Conservation (phyloP, 176 grass and related monocot species). For the Musa schizocarpa region DNA sequence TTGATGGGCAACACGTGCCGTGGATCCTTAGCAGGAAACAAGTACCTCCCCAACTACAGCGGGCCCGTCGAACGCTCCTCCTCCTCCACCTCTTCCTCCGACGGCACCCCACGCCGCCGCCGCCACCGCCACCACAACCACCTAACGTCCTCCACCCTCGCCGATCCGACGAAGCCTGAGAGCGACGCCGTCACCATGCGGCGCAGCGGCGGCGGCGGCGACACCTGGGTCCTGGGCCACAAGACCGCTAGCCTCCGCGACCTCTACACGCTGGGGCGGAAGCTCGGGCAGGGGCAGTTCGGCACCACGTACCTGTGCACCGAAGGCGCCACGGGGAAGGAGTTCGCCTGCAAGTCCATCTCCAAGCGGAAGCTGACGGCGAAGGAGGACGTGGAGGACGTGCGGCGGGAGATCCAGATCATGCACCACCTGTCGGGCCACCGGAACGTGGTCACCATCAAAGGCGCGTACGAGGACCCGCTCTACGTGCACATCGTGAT, state of each 20-base stretch:
- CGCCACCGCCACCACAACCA: background rate
- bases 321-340: slow-evolving; percentile 22
- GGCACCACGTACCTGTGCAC: slow-evolving; percentile 71
- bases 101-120: background rate
- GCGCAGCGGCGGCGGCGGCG: slow-evolving; percentile 20
- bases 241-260: slow-evolving; percentile 41
- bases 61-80: background rate
- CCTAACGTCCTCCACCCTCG: background rate
- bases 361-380: slow-evolving; percentile 56
- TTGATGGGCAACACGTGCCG: slow-evolving; percentile 56
- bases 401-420: slow-evolving; percentile 70
- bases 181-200: slow-evolving; percentile 27
- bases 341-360: slow-evolving; percentile 59
- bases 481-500: slow-evolving; percentile 34
- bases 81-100: slow-evolving; percentile 10
- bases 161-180: background rate
- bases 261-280: slow-evolving; percentile 44
- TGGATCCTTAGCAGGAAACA: slow-evolving; percentile 9
- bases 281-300: slow-evolving; percentile 75
- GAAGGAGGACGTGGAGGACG: slow-evolving; percentile 58
- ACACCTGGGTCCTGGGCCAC: slow-evolving; percentile 41
- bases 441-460: slow-evolving; percentile 54
- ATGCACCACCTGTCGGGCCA: slow-evolving; percentile 62
- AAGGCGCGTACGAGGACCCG: slow-evolving; percentile 64
- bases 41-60: slow-evolving; percentile 7